These are phyloP conservation scores for Epichloe sp. DNA, from an alignment of 2,329 filamentous ascomycete genomes.

Conservation along the genomic window DNA sequence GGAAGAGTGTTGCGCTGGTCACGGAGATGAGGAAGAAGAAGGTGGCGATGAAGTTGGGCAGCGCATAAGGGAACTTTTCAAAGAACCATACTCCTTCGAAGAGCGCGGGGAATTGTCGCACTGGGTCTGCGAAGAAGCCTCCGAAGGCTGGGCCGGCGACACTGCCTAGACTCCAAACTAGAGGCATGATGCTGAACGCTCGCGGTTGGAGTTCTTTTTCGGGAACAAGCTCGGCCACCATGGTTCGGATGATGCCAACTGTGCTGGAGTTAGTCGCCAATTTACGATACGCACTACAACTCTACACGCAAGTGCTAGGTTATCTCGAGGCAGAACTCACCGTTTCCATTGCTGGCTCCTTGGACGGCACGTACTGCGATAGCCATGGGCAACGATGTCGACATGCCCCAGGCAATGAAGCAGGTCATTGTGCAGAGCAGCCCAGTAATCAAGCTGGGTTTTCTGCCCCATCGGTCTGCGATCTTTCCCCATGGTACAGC, in stretches of 20 bases:
- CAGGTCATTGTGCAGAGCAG: conserved; percentile 68
- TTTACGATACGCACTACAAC: neutral
- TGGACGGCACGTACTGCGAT: conserved; percentile 65
- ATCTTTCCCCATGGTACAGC: conserved; percentile 64
- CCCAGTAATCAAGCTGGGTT: conserved; percentile 64
- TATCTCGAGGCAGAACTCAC: conserved; percentile 22
- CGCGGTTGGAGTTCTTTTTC: conserved; percentile 74
- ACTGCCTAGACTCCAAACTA: conserved; percentile 76
- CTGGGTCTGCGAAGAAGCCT: conserved; percentile 72
- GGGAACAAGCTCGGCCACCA: conserved; percentile 86
- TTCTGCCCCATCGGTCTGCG: conserved; percentile 70
- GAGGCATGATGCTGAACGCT: conserved; percentile 87
- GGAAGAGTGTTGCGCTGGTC: conserved; percentile 60
- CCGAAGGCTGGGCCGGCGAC: conserved; percentile 84
- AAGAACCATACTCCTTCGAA: conserved; percentile 59
- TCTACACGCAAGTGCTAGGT: no score
- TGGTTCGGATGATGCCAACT: conserved; percentile 84
- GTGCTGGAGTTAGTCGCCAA: neutral
- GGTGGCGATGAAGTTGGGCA: conserved; percentile 73
- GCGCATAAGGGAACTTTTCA: conserved; percentile 62
- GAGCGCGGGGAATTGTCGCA: conserved; percentile 55
- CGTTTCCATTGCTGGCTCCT: conserved; percentile 78
- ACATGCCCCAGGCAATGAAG: conserved; percentile 74
- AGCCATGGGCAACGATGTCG: conserved; percentile 65
- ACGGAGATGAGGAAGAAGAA: conserved; percentile 69